Evolutionary conservation across 768 basidiomycete genomes (phyloP), one percentile per base, ranked within the genome.

Genomic region (Lentinula guzmanii): DNA sequence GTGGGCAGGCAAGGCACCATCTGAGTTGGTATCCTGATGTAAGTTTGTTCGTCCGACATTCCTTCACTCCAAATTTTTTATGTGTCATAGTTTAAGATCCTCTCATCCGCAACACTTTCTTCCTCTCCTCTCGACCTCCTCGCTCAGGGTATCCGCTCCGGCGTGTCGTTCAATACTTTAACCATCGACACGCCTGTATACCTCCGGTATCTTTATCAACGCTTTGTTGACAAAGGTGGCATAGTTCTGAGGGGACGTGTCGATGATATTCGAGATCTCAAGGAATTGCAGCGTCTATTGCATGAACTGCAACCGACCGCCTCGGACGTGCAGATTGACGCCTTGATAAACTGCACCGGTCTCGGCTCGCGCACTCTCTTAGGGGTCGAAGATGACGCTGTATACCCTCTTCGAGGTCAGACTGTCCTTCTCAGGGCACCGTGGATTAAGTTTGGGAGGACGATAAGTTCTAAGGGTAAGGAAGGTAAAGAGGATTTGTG

Each of bases 121-220:
- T 18, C 71, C 75, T 0, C 71, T 3, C 79, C 80, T 9, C 66
- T 71, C 24, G 9, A 5, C 6, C 46, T 48, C 46, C 8, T 5
- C 21, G 21, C 41, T 16, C 55, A 43, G 24, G 33, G 15, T 11
- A 24, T 56, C n/a, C 55, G 41, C 35, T 71, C 71, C 13, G 87
- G 86, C 1, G 76, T 76, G 6, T 69, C 78, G 0, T 88, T 90
- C 72, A 79, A 76, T 13, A 87, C 87, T 0, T 63, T 91, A 43
- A 85, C 82, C 8, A 82, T 90, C 63, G 85, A 92, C 69, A 77
- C 83, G 0, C 79, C 85, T 0, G 67, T 72, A 4, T 92, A 91
- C 67, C 72, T 90, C 58, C 75, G 81, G 18, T 91, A 87, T 72
- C 81, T 93, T 3, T 70, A 84, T 34, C 66, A 77, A 2, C 83